These are phyloP conservation scores for Corymbia maculata DNA, from an alignment of 345 rosid genomes.

Conservation along the genomic window DNA sequence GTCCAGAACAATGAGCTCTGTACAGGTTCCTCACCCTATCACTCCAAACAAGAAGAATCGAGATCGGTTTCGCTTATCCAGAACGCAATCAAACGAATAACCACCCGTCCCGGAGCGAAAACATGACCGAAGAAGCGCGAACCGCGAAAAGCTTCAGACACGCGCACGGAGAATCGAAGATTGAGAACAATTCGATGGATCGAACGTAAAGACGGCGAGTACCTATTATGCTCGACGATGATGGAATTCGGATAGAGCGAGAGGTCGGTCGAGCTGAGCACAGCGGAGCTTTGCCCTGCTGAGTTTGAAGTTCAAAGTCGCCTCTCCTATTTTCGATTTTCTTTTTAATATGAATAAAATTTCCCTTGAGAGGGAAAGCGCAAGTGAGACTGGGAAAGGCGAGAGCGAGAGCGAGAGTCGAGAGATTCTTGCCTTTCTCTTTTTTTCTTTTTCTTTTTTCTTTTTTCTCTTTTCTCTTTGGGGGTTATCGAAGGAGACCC, in stretches of 20 bases:
- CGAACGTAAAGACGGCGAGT: neutral
- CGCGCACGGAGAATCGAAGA: neutral
- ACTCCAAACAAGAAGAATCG: neutral
- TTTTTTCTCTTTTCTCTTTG: neutral
- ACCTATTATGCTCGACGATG: neutral
- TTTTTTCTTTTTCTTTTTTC: rapidly evolving
- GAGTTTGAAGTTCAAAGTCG: neutral
- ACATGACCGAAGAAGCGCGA: neutral
- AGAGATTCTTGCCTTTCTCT: neutral
- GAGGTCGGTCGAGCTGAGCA: neutral
- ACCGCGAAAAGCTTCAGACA: neutral
- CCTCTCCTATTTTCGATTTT: neutral
- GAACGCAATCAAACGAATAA: neutral
- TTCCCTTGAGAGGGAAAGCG: neutral
- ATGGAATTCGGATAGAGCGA: neutral
- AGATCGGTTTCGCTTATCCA: neutral
- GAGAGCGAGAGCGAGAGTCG: neutral
- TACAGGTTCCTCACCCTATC: neutral
- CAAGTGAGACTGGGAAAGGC: neutral
- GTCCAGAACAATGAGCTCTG: neutral
- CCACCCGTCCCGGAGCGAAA: neutral
- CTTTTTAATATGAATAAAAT: neutral
- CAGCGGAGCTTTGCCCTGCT: neutral
- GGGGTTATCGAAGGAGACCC: neutral
- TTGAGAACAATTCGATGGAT: neutral